Evolutionary conservation across 768 basidiomycete species (phyloP).

Genomic region (Pleurotus pulmonarius): DNA sequence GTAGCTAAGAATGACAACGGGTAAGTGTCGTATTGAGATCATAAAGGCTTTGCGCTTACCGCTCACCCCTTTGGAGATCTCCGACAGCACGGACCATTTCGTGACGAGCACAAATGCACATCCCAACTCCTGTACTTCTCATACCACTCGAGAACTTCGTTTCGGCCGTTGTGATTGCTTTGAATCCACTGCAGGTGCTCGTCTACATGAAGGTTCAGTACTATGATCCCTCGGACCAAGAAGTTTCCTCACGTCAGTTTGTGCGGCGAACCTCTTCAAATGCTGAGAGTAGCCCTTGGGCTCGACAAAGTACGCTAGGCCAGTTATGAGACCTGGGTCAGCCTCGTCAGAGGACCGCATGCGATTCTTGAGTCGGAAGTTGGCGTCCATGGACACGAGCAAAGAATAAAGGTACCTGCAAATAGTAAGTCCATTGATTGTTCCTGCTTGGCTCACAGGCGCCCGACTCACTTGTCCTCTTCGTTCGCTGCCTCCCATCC

Average conservation of each 20-base stretch:
- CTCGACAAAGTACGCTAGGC: conserved; percentile 3
- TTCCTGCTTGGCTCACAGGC: background rate
- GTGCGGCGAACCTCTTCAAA: background rate
- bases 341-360: background rate
- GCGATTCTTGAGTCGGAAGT: conserved; percentile 1
- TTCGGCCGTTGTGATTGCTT: background rate
- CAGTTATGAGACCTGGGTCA: background rate
- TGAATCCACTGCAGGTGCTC: background rate
- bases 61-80: conserved; percentile 2
- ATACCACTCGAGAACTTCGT: background rate
- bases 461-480: background rate
- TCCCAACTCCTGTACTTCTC: background rate
- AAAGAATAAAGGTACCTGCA: background rate
- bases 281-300: background rate
- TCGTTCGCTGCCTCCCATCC: conserved; percentile 14
- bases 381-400: background rate
- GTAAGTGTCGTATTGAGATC: background rate
- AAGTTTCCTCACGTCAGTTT: background rate
- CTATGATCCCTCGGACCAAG: background rate
- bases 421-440: background rate
- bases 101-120: background rate
- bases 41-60: background rate
- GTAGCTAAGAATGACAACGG: background rate
- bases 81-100: background rate
- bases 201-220: background rate